phyloP scores from a whole-genome alignment of 805 yeast genomes.

The Grigorovia jiainica region DNA sequence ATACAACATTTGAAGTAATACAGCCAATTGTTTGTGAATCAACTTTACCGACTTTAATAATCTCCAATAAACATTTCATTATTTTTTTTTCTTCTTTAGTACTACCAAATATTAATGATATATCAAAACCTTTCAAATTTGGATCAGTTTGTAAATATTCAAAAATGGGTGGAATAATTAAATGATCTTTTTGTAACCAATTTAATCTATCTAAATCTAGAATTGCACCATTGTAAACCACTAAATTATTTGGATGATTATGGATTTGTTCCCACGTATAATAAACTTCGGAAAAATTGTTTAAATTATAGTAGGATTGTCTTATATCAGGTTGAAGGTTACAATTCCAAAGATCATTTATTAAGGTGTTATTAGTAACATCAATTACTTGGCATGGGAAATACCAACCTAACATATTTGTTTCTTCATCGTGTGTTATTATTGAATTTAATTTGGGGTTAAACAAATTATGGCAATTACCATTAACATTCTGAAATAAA shows the following conservation, averaged over 20 bases:
- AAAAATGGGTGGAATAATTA: constrained; percentile 65
- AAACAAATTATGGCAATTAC: constrained; percentile 75
- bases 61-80: constrained; percentile 78
- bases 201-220: constrained; percentile 67
- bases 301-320: constrained; percentile 46
- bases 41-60: constrained; percentile 77
- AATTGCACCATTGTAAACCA: constrained; percentile 85
- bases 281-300: constrained; percentile 63
- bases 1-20: constrained; percentile 78
- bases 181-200: constrained; percentile 64
- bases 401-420: constrained; percentile 76
- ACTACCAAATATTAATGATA: constrained; percentile 54
- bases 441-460: constrained; percentile 56
- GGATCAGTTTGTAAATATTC: constrained; percentile 46
- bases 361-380: not conserved
- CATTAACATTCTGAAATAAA: constrained; percentile 84
- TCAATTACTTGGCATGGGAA: constrained; percentile 77
- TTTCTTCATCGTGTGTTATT: constrained; percentile 54
- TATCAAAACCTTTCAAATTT: constrained; percentile 62
- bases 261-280: constrained; percentile 85
- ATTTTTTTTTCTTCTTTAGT: constrained; percentile 57
- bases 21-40: constrained; percentile 91
- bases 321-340: constrained; percentile 73
- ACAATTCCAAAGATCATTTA: constrained; percentile 49
- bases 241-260: constrained; percentile 51